Evolutionary conservation across 2,329 filamentous ascomycete genomes (phyloP).

Genomic region (Metarhizium rileyi): DNA sequence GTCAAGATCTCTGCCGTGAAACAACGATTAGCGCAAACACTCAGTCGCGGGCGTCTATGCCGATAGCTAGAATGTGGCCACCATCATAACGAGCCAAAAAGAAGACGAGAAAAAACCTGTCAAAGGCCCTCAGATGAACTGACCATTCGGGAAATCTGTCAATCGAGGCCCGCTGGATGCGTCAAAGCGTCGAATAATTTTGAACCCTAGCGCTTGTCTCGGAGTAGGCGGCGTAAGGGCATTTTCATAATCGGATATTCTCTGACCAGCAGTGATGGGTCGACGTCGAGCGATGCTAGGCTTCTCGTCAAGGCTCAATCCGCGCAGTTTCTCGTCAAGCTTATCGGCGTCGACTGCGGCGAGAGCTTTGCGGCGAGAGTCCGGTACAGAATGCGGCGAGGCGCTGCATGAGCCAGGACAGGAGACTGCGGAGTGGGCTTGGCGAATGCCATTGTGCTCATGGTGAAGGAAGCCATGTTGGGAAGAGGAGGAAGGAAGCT

Average conservation of each 20-base stretch:
- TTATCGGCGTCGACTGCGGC: slow-evolving; percentile 29
- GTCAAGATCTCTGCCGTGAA: slow-evolving; percentile 68
- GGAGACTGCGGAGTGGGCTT: slow-evolving; percentile 15
- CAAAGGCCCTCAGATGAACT: slow-evolving; percentile 21
- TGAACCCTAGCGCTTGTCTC: slow-evolving; percentile 43
- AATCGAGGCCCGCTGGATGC: slow-evolving; percentile 33
- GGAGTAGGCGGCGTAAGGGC: slow-evolving; percentile 38
- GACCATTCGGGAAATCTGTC: slow-evolving; percentile 72
- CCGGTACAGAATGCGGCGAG: slow-evolving; percentile 26
- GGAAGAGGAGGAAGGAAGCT: slow-evolving; percentile 23
- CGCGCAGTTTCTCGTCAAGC: slow-evolving; percentile 40
- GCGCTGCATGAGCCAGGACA: slow-evolving; percentile 22
- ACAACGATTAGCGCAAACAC: background rate
- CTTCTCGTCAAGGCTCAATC: slow-evolving; percentile 36
- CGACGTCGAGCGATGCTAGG: slow-evolving; percentile 18
- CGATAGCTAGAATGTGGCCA: background rate
- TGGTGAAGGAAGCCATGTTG: slow-evolving; percentile 49
- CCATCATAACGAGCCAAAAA: background rate
- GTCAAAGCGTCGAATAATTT: slow-evolving; percentile 40
- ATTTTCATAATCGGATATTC: slow-evolving; percentile 53
- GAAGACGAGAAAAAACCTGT: too few relatives aligned
- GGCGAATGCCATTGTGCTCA: slow-evolving; percentile 29
- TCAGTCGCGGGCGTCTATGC: slow-evolving; percentile 9
- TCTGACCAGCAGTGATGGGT: slow-evolving; percentile 34
- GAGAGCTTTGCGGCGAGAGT: slow-evolving; percentile 16